Evolutionary conservation across 768 basidiomycete genomes (phyloP).

Genomic region (Podaxis rugospora): DNA sequence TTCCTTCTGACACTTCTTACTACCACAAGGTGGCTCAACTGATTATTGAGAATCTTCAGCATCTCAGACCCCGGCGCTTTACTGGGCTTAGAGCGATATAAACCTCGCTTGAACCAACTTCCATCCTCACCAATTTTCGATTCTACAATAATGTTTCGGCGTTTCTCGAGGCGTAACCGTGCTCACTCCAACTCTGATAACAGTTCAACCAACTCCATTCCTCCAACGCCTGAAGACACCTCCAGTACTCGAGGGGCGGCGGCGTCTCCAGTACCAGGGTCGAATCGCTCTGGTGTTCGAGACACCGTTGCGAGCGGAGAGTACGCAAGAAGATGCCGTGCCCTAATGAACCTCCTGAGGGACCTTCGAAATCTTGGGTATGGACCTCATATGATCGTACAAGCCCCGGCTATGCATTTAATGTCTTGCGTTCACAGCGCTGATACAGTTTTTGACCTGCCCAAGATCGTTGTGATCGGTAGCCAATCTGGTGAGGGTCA

Average conservation of each 20-base stretch:
- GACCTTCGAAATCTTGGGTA: constrained; percentile 38
- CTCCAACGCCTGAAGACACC: not conserved
- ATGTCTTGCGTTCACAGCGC: not conserved
- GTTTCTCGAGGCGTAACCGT: not conserved
- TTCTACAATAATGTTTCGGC: not conserved
- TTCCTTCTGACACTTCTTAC: too few relatives aligned
- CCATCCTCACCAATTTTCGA: not conserved
- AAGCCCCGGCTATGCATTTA: not conserved
- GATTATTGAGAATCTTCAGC: not conserved
- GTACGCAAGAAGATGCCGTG: constrained; percentile 35
- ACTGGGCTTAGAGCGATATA: not conserved
- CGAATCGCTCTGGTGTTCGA: not conserved
- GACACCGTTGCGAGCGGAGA: constrained; percentile 13
- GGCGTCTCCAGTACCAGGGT: not conserved
- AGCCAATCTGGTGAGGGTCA: constrained; percentile 42
- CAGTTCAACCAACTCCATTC: not conserved
- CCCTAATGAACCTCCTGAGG: constrained; percentile 33
- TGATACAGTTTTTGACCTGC: constrained; percentile 34
- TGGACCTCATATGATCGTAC: not conserved
- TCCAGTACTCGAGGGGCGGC: not conserved
- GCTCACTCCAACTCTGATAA: not conserved
- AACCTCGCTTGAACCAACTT: not conserved
- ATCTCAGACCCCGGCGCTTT: not conserved
- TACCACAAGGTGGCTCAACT: too few relatives aligned
- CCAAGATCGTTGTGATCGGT: constrained; percentile 52